Evolutionary conservation across 2,329 filamentous ascomycete species (phyloP).

Genomic region (Nemania diffusa): DNA sequence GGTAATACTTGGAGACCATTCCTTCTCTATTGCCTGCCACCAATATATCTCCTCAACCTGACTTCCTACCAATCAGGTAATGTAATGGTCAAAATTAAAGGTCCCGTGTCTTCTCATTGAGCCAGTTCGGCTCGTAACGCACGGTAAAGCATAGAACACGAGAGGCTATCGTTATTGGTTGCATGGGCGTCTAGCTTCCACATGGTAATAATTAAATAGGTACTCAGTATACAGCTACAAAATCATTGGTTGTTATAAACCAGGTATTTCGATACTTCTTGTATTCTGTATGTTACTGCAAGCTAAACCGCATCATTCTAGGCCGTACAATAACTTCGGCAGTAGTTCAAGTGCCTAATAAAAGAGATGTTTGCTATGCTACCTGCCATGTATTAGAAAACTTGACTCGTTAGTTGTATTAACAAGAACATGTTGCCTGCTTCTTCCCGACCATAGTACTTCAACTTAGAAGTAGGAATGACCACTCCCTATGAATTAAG

Average conservation of each 20-base stretch:
- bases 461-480: neutral
- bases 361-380: neutral
- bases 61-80: neutral
- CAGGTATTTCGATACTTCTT: neutral
- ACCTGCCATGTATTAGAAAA: neutral
- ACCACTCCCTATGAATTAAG: neutral
- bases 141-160: too few species aligned
- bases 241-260: neutral
- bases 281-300: neutral
- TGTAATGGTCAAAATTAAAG: neutral
- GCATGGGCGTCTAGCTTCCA: neutral
- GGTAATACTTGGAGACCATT: neutral
- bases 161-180: too few species aligned
- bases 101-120: neutral
- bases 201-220: neutral
- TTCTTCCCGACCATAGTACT: neutral
- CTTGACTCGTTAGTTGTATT: too few species aligned
- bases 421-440: neutral
- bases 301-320: neutral
- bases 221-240: neutral
- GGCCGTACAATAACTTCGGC: neutral
- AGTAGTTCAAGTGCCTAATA: neutral
- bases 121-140: neutral
- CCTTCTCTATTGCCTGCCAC: neutral
- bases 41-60: neutral